phyloP scores from a whole-genome alignment of 768 basidiomycete genomes.

The Ramaria sp. region DNA sequence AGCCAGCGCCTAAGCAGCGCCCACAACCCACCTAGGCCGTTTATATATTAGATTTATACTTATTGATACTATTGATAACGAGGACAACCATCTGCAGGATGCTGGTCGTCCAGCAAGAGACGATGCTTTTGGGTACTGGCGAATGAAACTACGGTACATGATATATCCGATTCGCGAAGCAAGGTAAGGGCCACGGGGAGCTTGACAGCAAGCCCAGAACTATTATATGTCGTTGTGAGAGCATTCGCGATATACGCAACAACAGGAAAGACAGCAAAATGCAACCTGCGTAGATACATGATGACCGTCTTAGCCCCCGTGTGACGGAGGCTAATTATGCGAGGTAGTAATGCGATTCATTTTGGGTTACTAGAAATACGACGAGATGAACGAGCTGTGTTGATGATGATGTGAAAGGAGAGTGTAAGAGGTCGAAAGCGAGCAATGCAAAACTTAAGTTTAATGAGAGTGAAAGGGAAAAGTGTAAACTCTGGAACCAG shows the following conservation, averaged over 20 bases:
- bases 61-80: no score
- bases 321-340: neutral
- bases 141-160: neutral
- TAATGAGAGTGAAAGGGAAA: neutral
- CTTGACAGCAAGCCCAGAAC: neutral
- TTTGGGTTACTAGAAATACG: neutral
- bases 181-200: neutral
- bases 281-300: neutral
- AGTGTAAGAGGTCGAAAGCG: neutral
- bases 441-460: neutral
- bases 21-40: no score
- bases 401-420: neutral
- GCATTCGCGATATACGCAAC: neutral
- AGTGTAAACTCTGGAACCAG: neutral
- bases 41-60: no score
- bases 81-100: no score
- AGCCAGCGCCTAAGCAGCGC: no score
- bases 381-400: neutral
- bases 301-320: neutral
- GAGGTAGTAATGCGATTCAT: neutral
- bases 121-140: constrained; percentile 1
- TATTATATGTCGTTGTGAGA: neutral
- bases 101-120: neutral
- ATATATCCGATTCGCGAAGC: neutral
- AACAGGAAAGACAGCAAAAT: neutral